Base-by-base conservation (phyloP, 1,284 basidiomycete species). In the Cryptococcus floricola region DNA sequence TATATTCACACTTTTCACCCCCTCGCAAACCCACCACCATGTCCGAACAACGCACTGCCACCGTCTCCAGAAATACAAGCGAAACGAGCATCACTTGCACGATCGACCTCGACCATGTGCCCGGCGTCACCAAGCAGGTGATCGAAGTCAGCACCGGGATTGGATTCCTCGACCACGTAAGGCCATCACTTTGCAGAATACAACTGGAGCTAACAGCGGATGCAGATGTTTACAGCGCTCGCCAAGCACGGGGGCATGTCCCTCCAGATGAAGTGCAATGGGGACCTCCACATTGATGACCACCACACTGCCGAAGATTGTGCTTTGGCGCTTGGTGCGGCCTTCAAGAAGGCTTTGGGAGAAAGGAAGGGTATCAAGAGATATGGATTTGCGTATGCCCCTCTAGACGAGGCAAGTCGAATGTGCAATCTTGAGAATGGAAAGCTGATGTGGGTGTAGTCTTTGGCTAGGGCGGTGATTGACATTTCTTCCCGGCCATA, bases 231-330 rank as follows among this genome's bases (percentile, higher is more conserved):
- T 70, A 86, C 90, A 63, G 93, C 93, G 2, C 83, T 97, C 5
- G 92, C 93, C 41, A 96, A 96, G 75, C 93, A 97, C 79, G 85
- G 89, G 12, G 90, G 91, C 61, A 88, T 94, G 85, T 93, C 90
- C 0, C 81, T 99, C 54, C 85, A 83, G 13, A 82, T 98, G 77
- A 87, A 88, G 67, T 98, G 93, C 77, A 86, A 89, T 68, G 96
- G 96, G 50, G 96, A 99, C 77, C 81, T 98, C 16, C 91, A 88
- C 85, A 97, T 98, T 61, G 96, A 99, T 78, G 96, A 99, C 79
- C 96, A 99, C 76, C 96, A 99, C 80, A 92, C 95, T 46, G 92
- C 95, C 82, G 93, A 97, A 83, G 94, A 97, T 78, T 89, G 86
- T 73, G 92, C 93, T 12, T 87, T 97, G 58, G 93, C 91, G 4